Evolutionary conservation across 768 basidiomycete species (phyloP).

Genomic region (Lactarius psammicola): DNA sequence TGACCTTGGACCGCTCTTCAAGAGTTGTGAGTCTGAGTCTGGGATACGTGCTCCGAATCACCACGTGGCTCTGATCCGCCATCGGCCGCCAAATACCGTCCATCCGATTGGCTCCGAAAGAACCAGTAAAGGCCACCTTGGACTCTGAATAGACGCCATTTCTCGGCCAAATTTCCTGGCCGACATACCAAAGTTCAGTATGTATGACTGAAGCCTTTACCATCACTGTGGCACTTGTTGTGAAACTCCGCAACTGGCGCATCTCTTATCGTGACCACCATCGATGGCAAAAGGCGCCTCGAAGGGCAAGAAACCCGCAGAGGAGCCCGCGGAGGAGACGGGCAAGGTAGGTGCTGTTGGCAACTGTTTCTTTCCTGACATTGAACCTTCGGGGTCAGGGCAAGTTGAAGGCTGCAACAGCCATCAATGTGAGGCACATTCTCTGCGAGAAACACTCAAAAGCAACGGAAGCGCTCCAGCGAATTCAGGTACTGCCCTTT

Average conservation of each 20-base stretch:
- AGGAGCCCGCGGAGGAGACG: slow-evolving; percentile 12
- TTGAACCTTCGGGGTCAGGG: slow-evolving; percentile 36
- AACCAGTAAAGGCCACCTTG: background rate
- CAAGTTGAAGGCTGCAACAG: slow-evolving; percentile 75
- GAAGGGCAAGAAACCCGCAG: slow-evolving; percentile 28
- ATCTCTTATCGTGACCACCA: background rate
- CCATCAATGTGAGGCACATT: slow-evolving; percentile 84
- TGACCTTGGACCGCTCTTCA: background rate
- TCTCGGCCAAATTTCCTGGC: background rate
- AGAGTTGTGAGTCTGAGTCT: background rate
- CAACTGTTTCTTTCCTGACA: background rate
- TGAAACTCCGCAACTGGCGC: background rate
- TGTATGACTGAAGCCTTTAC: background rate
- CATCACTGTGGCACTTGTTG: background rate
- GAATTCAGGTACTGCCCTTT: slow-evolving; percentile 81
- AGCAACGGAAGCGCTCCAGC: slow-evolving; percentile 72
- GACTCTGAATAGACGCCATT: background rate
- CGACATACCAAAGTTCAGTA: background rate
- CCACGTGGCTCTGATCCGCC: slow-evolving; percentile 2
- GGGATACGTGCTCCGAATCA: background rate
- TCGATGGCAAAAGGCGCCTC: slow-evolving; percentile 31
- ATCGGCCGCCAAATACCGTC: slow-evolving; percentile 5
- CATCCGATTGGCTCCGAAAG: slow-evolving; percentile 19
- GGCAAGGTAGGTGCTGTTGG: slow-evolving; percentile 12
- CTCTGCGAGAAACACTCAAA: slow-evolving; percentile 86